Evolutionary conservation across 2,329 filamentous ascomycete species (phyloP).

Genomic region (Alternaria arbusti): DNA sequence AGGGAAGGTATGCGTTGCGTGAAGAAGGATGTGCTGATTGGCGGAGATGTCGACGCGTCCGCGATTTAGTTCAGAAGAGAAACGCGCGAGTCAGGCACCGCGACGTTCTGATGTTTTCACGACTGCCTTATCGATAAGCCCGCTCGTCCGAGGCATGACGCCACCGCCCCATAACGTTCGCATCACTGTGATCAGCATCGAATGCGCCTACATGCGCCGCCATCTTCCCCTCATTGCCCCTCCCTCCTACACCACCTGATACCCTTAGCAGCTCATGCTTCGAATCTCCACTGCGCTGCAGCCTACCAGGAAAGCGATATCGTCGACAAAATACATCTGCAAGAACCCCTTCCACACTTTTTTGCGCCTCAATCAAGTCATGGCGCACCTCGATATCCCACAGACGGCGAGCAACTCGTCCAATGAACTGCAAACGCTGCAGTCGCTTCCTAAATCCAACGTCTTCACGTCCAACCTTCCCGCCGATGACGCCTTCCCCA

Average conservation of each 20-base stretch:
- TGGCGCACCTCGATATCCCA: conserved; percentile 51
- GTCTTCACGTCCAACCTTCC: conserved; percentile 72
- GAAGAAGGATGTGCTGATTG: neutral
- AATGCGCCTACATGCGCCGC: conserved; percentile 14
- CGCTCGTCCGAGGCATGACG: conserved; percentile 28
- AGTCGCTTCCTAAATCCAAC: conserved; percentile 68
- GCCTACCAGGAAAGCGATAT: conserved; percentile 3
- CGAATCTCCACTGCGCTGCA: conserved; percentile 17
- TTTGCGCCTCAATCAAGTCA: conserved; percentile 52
- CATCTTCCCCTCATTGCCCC: conserved; percentile 4
- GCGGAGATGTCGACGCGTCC: neutral
- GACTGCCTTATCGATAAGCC: conserved; percentile 24
- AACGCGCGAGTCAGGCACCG: conserved; percentile 24
- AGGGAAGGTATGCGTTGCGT: neutral
- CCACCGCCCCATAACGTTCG: conserved; percentile 23
- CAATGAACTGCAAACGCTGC: conserved; percentile 44
- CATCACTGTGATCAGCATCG: conserved; percentile 17
- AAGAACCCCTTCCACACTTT: conserved; percentile 19
- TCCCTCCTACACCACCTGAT: neutral
- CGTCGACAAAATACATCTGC: conserved; percentile 3
- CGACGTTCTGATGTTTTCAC: conserved; percentile 1
- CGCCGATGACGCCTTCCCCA: conserved; percentile 78
- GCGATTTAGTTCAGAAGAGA: neutral
- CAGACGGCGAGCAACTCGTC: conserved; percentile 17
- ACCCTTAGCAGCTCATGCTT: conserved; percentile 21